Conservation (phyloP, 2,329 filamentous ascomycete genomes). For the Ambrosiella xylebori region DNA sequence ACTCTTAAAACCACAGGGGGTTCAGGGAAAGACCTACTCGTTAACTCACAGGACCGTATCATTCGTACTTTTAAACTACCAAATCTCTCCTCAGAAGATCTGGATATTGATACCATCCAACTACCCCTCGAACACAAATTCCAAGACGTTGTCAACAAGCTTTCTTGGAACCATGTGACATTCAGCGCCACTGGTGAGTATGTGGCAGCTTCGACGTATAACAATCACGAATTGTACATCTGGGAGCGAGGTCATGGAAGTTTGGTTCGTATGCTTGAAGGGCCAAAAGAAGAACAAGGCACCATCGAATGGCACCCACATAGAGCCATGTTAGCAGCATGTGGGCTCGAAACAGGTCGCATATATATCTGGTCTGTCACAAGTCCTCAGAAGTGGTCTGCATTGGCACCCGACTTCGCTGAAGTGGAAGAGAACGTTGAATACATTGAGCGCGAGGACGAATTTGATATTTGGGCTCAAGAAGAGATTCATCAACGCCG, state of each 20-base stretch:
- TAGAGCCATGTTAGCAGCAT: slow-evolving; percentile 72
- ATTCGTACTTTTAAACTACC: slow-evolving; percentile 86
- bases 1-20: slow-evolving; percentile 60
- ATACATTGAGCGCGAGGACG: slow-evolving; percentile 87
- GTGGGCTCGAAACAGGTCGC: slow-evolving; percentile 77
- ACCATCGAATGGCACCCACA: slow-evolving; percentile 95
- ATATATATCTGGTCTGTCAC: slow-evolving; percentile 95
- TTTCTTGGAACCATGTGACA: slow-evolving; percentile 93
- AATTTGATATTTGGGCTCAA: slow-evolving; percentile 92
- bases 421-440: slow-evolving; percentile 98
- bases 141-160: slow-evolving; percentile 85
- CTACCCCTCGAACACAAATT: slow-evolving; percentile 94
- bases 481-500: slow-evolving; percentile 87
- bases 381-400: slow-evolving; percentile 92
- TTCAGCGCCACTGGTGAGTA: slow-evolving; percentile 93
- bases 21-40: slow-evolving; percentile 72
- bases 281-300: slow-evolving; percentile 88
- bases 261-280: slow-evolving; percentile 90
- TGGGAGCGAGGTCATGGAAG: slow-evolving; percentile 92
- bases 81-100: slow-evolving; percentile 47
- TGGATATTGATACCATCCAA: slow-evolving; percentile 73
- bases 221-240: slow-evolving; percentile 97
- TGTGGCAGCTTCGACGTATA: slow-evolving; percentile 88
- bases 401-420: slow-evolving; percentile 86
- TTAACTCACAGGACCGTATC: slow-evolving; percentile 88